Conservation (phyloP, 1,139 yeast genomes). For the Nakaseomyces kungkrabaensis region DNA sequence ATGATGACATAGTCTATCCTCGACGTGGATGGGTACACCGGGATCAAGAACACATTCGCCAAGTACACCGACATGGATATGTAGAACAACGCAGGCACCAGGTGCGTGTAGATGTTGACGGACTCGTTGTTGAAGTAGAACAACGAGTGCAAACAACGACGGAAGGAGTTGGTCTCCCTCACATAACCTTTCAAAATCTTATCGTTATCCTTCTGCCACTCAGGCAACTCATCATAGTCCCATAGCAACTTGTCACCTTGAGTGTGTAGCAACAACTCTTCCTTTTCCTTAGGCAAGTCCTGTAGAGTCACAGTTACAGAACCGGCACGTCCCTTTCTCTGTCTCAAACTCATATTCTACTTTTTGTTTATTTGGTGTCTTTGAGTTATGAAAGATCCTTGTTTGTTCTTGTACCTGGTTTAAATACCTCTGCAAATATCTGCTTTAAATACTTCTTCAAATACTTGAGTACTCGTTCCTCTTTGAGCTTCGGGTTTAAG, state of each 20-base stretch:
- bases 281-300: neutral
- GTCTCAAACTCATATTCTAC: neutral
- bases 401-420: too few relatives aligned
- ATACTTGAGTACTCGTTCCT: too few relatives aligned
- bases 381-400: too few relatives aligned
- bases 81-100: conserved; percentile 51
- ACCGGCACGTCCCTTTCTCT: neutral
- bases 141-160: conserved; percentile 46
- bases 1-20: conserved; percentile 38
- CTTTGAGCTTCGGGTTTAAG: too few relatives aligned
- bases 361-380: too few relatives aligned
- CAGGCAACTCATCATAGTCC: conserved; percentile 46
- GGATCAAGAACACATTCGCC: conserved; percentile 28
- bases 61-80: conserved; percentile 26
- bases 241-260: conserved; percentile 10
- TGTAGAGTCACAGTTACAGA: neutral
- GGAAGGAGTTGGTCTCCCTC: conserved; percentile 47
- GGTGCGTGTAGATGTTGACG: conserved; percentile 70
- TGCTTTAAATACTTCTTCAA: too few relatives aligned
- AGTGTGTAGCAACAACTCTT: neutral
- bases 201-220: conserved; percentile 83
- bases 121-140: conserved; percentile 74
- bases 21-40: conserved; percentile 39
- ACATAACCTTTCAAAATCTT: conserved; percentile 68
- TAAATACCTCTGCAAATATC: too few relatives aligned